Conservation (phyloP, 805 yeast species). For the Millerozyma acaciae region DNA sequence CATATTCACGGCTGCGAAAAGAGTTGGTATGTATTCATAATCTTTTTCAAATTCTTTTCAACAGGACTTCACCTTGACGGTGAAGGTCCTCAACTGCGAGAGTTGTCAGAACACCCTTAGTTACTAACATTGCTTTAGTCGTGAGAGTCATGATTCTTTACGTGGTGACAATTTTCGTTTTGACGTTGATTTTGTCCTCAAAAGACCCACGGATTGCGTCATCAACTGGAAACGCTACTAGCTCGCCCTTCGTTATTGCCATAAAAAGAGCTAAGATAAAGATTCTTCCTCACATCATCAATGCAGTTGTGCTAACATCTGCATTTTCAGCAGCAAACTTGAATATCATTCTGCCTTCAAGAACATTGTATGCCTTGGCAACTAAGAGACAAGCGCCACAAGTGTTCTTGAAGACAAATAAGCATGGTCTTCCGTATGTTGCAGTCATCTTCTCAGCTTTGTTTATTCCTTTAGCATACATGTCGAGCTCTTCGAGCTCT, state of each 20-base stretch:
- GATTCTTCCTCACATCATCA: slow-evolving; percentile 33
- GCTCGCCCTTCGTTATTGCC: slow-evolving; percentile 41
- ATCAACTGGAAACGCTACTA: slow-evolving; percentile 25
- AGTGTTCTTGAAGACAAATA: slow-evolving; percentile 26
- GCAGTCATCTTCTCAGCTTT: slow-evolving; percentile 19
- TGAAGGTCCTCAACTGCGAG: background rate
- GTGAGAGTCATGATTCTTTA: slow-evolving; percentile 27
- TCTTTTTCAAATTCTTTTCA: too few relatives aligned
- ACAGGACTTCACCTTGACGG: background rate
- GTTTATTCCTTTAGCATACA: slow-evolving; percentile 36
- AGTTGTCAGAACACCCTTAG: background rate
- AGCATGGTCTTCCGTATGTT: slow-evolving; percentile 29
- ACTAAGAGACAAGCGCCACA: slow-evolving; percentile 36
- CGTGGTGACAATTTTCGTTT: slow-evolving; percentile 25
- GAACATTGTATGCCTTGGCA: slow-evolving; percentile 35
- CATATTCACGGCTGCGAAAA: slow-evolving; percentile 24
- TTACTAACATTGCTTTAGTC: slow-evolving; percentile 5
- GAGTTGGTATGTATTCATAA: slow-evolving; percentile 17
- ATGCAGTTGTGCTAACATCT: slow-evolving; percentile 36
- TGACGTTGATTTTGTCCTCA: slow-evolving; percentile 31
- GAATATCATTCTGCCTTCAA: slow-evolving; percentile 23
- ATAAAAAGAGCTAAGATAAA: slow-evolving; percentile 29
- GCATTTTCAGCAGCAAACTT: slow-evolving; percentile 38
- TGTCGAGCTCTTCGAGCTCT: slow-evolving; percentile 22
- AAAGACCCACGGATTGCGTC: slow-evolving; percentile 22